Evolutionary conservation across 192 early-diverging fungal genomes (phyloP).

Genomic region (Gonapodya prolifera): DNA sequence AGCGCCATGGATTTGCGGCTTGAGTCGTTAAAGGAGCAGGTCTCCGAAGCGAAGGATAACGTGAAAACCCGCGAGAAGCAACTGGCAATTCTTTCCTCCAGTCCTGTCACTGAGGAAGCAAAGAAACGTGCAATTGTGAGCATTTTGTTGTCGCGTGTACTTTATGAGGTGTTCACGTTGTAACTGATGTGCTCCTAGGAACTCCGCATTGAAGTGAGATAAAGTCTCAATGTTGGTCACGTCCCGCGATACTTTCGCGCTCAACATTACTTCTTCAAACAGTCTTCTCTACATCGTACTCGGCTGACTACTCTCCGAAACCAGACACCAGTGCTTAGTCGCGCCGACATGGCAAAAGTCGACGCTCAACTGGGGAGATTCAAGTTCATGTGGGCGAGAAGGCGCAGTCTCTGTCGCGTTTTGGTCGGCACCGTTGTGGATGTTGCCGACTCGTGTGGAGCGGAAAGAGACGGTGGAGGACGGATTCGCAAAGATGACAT

Average conservation of each 20-base stretch:
- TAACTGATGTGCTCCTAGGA: no score
- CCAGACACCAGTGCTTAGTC: neutral
- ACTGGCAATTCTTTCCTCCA: neutral
- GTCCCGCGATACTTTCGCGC: no score
- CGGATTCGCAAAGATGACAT: neutral
- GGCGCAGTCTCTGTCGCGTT: neutral
- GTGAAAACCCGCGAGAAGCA: neutral
- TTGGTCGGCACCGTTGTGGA: neutral
- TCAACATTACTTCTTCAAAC: neutral
- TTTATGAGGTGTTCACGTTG: no score
- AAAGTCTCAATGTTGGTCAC: no score
- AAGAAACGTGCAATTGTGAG: neutral
- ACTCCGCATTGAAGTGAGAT: no score
- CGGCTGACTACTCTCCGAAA: neutral
- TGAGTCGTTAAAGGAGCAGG: neutral
- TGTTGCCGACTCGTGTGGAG: neutral
- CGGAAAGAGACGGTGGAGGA: neutral
- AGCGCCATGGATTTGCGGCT: neutral
- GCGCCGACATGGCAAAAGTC: neutral
- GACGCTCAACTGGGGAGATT: neutral
- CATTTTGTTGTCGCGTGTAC: no score
- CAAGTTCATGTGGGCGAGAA: neutral
- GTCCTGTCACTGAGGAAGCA: neutral
- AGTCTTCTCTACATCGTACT: neutral
- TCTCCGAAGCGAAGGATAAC: neutral